Evolutionary conservation across 805 yeast species (phyloP), one percentile per base, ranked within the genome.

Genomic region (Candida maesae): DNA sequence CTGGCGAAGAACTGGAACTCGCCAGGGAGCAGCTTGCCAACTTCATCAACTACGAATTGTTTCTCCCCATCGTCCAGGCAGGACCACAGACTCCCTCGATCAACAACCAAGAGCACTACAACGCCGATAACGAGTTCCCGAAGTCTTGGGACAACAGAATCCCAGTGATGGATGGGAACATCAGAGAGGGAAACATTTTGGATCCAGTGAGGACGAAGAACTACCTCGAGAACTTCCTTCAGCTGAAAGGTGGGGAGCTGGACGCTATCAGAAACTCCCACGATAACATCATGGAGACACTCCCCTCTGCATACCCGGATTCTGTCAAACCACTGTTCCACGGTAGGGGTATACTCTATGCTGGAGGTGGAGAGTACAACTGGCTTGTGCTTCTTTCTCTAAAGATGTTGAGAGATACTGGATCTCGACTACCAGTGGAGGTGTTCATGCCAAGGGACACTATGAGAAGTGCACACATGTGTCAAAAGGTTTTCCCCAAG

Each of bases 371-470:
- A 3, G 70, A 70, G 44, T 83, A 76, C 53, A 79, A 84, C 36
- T 75, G 85, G 76, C 60, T 83, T 20, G 68, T 84, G 1, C 60
- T 80, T 20, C 56, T 79, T 6, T 71, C 82, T 9, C 63, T 83
- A 7, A 64, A 67, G 46, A 61, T 68, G 35, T 51, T 88, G 37
- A 67, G 95, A 53, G 75, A 78, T 28, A 66, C 73, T 7, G 88
- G 91, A 3, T 78, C 84, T 3, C 70, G 69, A 12, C 61, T 83
- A 27, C 96, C 96, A 0, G 78, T 89, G 16, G 96, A 89, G 66
- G 84, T 89, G 9, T 73, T 86, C 49, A 77, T 89, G 49, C 95
- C 95, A 8, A 72, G 76, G 28, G 66, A 71, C 16, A 73, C 73
- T 24, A 93, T 84, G 54, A 84, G 78, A 53, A 93, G 86, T 54